phyloP scores from a whole-genome alignment of 768 basidiomycete species.

The Serendipita sp. region DNA sequence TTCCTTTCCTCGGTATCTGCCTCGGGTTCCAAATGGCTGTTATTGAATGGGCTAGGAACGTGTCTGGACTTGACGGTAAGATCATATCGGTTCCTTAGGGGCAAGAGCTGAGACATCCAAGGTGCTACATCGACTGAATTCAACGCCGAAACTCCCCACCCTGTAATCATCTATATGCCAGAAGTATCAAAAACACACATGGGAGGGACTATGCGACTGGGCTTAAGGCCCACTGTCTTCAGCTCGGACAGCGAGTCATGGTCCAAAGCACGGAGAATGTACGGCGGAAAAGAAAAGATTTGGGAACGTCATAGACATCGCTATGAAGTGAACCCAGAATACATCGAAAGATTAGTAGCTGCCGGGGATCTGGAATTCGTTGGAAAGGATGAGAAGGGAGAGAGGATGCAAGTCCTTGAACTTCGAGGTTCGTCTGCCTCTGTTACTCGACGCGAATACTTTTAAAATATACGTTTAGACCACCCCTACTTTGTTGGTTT shows the following conservation, averaged over 20 bases:
- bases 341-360: conserved; percentile 50
- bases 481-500: conserved; percentile 90
- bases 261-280: conserved; percentile 61
- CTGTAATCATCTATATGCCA: conserved; percentile 92
- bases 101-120: conserved; percentile 15
- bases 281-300: conserved; percentile 62
- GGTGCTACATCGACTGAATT: conserved; percentile 84
- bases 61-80: conserved; percentile 35
- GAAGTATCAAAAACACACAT: conserved; percentile 96
- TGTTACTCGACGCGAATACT: neutral
- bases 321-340: conserved; percentile 87
- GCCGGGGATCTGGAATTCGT: conserved; percentile 55
- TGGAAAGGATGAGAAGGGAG: conserved; percentile 89
- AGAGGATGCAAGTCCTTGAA: conserved; percentile 95
- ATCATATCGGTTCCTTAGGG: conserved; percentile 27
- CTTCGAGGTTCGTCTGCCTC: conserved; percentile 41
- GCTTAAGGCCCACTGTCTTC: conserved; percentile 90
- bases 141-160: conserved; percentile 37
- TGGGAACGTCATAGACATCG: conserved; percentile 97
- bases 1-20: conserved; percentile 93
- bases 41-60: conserved; percentile 81
- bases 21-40: conserved; percentile 96
- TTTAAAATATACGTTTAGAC: conserved; percentile 27
- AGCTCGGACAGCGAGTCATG: conserved; percentile 47
- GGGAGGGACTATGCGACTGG: conserved; percentile 99